Evolutionary conservation across 2,329 filamentous ascomycete species (phyloP), one percentile per base, ranked within the genome.

Genomic region (Fusarium abutilonis): DNA sequence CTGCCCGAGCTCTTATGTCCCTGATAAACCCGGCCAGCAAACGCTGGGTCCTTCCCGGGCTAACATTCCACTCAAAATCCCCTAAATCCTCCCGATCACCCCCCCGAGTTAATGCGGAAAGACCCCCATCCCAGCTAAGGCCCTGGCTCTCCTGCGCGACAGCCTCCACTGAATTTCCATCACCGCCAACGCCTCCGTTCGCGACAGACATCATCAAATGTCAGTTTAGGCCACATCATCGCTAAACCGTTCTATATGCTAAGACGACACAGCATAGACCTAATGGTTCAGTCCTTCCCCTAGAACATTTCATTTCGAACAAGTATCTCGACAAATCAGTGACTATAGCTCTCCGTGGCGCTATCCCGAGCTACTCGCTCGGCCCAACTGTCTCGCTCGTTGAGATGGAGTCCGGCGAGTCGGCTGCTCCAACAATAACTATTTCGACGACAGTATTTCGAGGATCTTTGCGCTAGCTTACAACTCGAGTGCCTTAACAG

Each of bases 371-470:
- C 59, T 65, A 52, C 54, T 60, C 52, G 52, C 63, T 65, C 59
- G 52, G 53, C 68, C 56, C 45, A 52, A 57, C 55, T 59, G 59
- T 70, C 59, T 60, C 57, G 66, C 67, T 68, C 63, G 72, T 72
- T 72, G 77, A 75, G 75, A 79, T 79, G 77, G 77, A 77, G 75
- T 69, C 72, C 67, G 70, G 69, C 55, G 68, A 71, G 57, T 64
- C 63, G 40, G 55, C 61, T 55, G 48, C 59, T 59, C 35, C 52
- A 58, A 70, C 55, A 51, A 70, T 49, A 50, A 60, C 56, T 56
- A 56, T 56, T 44, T 52, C 49, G 45, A 59, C 62, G 43, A 54
- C 65, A 29, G 66, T 50, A 62, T 45, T 58, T 35, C 60, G 53
- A 57, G 58, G 47, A 43, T 32, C 44, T 21, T 52, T 56, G 44